Base-by-base conservation (phyloP, 305 asterid species). In the Fraxinus floribunda region DNA sequence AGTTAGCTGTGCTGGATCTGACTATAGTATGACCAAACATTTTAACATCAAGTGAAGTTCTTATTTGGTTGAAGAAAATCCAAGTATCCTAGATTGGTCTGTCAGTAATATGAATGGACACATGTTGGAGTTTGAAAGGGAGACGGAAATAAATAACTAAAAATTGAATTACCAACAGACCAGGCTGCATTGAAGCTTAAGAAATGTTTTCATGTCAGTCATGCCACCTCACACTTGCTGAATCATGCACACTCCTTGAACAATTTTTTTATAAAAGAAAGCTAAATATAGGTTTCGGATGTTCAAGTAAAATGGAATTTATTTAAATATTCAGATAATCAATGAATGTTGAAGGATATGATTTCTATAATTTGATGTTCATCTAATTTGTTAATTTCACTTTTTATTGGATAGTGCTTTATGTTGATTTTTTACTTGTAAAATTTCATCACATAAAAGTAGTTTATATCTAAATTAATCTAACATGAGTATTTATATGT, bases 1-100 rank as follows among this genome's bases (percentile, higher is more conserved):
- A 68, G 75, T 29, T 68, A 68, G 75, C 38, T 68, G 75, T 68
- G 75, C 8, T 68, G 38, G 75, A 68, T 68, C 9, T 29, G 18
- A 68, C 18, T 68, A 68, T 68, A 64, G 73, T 26, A 26, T 64
- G 73, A 29, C 38, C 75, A 26, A 24, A 6, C 18, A 66, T 77
- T 38, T 78, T 24, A 77, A 71, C 57, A 52, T 22, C 75, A 80
- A 82, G 70, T 64, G 6, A 60, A 26, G 38, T 68, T 10, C 38
- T 68, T 26, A 3, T 30, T 68, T 29, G 75, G 75, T 26, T 29
- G 11, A 29, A 68, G 38, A 68, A 29, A 29, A 24, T 3, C 38
- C n/a, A 4, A 11, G 75, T 29, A 68, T 29, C 38, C 36, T 68
- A 24, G 75, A 68, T 68, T 68, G 35, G 7, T 64, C 35, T 24